Base-by-base conservation (phyloP, 1,284 basidiomycete genomes). In the Cerioporus squamosus region DNA sequence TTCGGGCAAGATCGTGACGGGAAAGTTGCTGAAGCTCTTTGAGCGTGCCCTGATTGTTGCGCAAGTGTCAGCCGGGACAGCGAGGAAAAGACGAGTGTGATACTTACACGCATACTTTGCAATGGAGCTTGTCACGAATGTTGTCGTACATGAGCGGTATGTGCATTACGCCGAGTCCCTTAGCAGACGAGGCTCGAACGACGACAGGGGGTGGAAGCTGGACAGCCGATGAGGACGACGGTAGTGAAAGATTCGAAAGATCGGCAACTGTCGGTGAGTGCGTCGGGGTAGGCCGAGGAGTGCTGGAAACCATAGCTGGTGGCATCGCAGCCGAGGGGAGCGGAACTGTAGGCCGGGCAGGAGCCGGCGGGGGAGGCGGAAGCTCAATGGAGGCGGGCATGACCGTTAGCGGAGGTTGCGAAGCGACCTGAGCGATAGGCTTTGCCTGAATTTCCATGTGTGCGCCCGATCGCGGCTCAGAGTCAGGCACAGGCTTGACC, bases 101-200 rank as follows among this genome's bases (percentile, higher is more conserved):
- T 4, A 66, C 68, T 39, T 52, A 66, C 69, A 50, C 42, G 65
- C 69, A 70, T 46, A 68, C 57, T 2, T 60, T 57, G 53, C 69
- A 70, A 29, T 48, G 33, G 51, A 64, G 54, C 57, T 53, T 48
- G 40, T 46, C 51, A 23, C 36, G 51, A 2, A 15, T n/a, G 5
- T 44, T 55, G 18, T 64, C 46, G 62, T 69, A 70, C 7, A 65
- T 58, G 24, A 70, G 51, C 15, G 59, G 51, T 40, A 70, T 50
- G 43, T 70, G 69, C n/a, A 40, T 47, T 31, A 67, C 59, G 51
- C 65, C 58, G n/a, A 70, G 56, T 24, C 52, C 9, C 44, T 49
- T 44, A n/a, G 39, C 14, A 2, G 44, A 40, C 44, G 15, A 36
- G 17, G 48, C 31, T n/a, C 8, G 20, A 2, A 45, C 26, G 50